These are phyloP conservation scores for Aspergillus sp. DNA, from an alignment of 2,329 filamentous ascomycete species.

Conservation along the genomic window DNA sequence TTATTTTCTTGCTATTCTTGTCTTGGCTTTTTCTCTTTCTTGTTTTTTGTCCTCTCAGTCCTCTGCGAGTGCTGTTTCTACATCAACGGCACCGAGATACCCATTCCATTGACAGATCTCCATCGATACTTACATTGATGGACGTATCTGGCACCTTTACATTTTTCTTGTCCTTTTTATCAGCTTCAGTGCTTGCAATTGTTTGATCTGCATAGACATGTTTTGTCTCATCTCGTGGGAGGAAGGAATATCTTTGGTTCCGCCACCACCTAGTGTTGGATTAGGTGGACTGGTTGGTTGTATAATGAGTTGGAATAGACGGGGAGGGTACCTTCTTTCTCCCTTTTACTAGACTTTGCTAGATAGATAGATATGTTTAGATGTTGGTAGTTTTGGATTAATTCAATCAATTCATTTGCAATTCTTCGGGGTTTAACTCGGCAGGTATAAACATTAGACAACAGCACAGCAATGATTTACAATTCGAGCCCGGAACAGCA, in stretches of 20 bases:
- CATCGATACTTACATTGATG: neutral
- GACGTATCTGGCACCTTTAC: neutral
- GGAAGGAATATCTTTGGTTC: neutral
- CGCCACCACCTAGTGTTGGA: neutral
- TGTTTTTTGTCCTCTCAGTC: constrained; percentile 3
- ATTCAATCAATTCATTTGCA: neutral
- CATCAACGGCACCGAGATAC: constrained; percentile 10
- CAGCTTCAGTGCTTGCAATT: neutral
- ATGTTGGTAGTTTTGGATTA: neutral
- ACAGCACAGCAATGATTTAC: neutral
- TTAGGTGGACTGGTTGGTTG: neutral
- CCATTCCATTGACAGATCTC: neutral
- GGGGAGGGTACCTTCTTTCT: neutral
- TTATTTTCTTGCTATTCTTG: neutral
- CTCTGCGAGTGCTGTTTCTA: constrained; percentile 8
- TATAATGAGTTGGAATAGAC: neutral
- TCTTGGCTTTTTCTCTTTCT: neutral
- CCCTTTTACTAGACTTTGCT: neutral
- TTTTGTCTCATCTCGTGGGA: neutral
- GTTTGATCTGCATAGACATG: neutral
- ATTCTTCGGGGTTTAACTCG: neutral
- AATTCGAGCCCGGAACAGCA: no score
- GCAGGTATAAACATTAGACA: neutral
- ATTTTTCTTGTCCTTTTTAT: neutral
- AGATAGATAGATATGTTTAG: neutral